Evolutionary conservation across 73 alveolate species (phyloP).

Genomic region (Paramecium octaurelia): DNA sequence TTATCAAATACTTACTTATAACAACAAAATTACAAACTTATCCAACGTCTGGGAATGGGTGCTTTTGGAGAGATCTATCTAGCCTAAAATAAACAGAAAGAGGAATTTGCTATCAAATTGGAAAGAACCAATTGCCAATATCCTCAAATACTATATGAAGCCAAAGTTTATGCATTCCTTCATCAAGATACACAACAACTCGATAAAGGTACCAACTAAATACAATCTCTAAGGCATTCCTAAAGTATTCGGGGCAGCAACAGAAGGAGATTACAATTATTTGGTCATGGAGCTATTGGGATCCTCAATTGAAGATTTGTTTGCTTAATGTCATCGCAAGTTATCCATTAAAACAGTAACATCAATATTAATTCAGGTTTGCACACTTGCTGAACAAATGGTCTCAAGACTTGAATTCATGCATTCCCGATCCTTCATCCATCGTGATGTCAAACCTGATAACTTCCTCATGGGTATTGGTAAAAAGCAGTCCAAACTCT

Average conservation of each 20-base stretch:
- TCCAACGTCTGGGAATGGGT: conserved; percentile 88
- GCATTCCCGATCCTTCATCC: conserved; percentile 76
- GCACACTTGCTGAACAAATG: conserved; percentile 80
- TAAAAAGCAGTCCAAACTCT: conserved; percentile 64
- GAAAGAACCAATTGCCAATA: conserved; percentile 78
- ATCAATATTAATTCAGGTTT: not conserved
- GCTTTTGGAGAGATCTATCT: conserved; percentile 89
- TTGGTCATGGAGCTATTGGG: conserved; percentile 81
- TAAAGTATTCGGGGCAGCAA: conserved; percentile 66
- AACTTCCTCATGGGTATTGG: conserved; percentile 82
- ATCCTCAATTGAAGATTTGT: conserved; percentile 69
- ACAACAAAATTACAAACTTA: conserved; percentile 68
- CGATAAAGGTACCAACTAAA: conserved; percentile 46
- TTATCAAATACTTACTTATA: not conserved
- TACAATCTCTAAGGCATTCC: conserved; percentile 66
- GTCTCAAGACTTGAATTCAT: conserved; percentile 74
- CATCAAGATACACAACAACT: conserved; percentile 60
- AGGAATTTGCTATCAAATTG: conserved; percentile 88
- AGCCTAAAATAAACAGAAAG: conserved; percentile 74
- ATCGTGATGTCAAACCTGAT: conserved; percentile 90
- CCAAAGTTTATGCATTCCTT: conserved; percentile 69
- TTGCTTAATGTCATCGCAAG: conserved; percentile 57
- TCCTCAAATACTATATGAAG: conserved; percentile 85
- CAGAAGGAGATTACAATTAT: conserved; percentile 77
- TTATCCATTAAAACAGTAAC: conserved; percentile 78